Base-by-base conservation (phyloP, 306 rosid species). In the Sesbania bispinosa region DNA sequence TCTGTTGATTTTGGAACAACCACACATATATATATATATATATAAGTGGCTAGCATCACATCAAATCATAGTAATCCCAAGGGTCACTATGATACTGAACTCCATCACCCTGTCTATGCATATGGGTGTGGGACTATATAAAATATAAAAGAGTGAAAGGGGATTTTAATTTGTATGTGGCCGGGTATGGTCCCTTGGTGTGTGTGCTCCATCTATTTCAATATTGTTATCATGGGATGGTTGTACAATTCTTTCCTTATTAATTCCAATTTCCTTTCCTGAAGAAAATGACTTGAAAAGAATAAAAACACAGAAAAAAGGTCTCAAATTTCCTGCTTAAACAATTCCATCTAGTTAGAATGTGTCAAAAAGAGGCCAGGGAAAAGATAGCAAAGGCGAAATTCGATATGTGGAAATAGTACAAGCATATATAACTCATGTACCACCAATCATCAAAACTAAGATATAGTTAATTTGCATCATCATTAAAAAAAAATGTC, bases 281-380 rank as follows among this genome's bases (percentile, higher is more conserved):
- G 45, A 70, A 68, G 86, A 82, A 79, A 79, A 82, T 74, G 83
- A 82, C 75, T 38, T 39, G 73, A 64, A 74, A 68, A 68, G 71
- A 69, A 74, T 43, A 39, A 24, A n/a, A 55, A 66, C 69, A 47
- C 39, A 11, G 58, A 54, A 29, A 33, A 36, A 62, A 9, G 41
- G 57, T 58, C 53, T 29, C 21, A 26, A 60, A 53, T 42, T 67
- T 26, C 72, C 41, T 61, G 11, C 33, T 35, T 62, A 69, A 73
- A 62, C 58, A 60, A 51, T 51, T 77, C 11, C 47, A 30, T 61
- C 51, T 18, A 20, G 41, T 71, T 62, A 38, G 70, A 55, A 76
- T 58, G 81, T 58, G 78, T 38, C 62, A 18, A 45, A 71, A 71
- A 59, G 53, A 41, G 81, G 45, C 51, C 20, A 23, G 7, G 52